A percentile compares a stretch with the other conserved stretches of the same genome.
Evolutionary conservation across 768 basidiomycete species (phyloP).

Genomic region (Leucocoprinus birnbaumii): DNA sequence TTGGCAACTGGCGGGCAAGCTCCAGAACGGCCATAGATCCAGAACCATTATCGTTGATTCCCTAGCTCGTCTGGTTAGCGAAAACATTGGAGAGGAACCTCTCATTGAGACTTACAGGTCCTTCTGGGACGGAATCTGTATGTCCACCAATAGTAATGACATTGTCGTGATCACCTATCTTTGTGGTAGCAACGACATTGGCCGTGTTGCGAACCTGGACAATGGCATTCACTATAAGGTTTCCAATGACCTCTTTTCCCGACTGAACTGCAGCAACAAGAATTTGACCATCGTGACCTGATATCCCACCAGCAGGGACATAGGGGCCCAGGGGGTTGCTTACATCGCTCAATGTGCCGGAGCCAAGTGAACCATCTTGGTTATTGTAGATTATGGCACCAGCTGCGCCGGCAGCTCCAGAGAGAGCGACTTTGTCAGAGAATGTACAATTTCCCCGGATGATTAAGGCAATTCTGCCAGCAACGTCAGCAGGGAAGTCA

Average conservation of each 20-base stretch:
- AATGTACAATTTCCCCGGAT: conserved; percentile 25
- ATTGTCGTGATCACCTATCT: conserved; percentile 24
- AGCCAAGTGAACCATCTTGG: conserved; percentile 19
- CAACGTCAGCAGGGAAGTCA: conserved; percentile 22
- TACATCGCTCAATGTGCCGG: conserved; percentile 21
- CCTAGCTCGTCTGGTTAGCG: conserved; percentile 14
- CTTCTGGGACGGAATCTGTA: conserved; percentile 28
- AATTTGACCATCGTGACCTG: conserved; percentile 20
- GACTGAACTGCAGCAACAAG: conserved; percentile 19
- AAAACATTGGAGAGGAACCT: not conserved
- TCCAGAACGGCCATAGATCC: conserved; percentile 27
- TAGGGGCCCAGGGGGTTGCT: conserved; percentile 22
- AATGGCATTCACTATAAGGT: conserved; percentile 21
- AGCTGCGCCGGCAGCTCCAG: conserved; percentile 23
- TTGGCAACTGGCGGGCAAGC: conserved; percentile 24
- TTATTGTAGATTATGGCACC: conserved; percentile 29
- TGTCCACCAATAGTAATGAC: conserved; percentile 26
- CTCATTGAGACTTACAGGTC: conserved; percentile 21
- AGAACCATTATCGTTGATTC: conserved; percentile 29
- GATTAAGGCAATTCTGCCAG: conserved; percentile 26
- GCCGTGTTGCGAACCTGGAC: conserved; percentile 22
- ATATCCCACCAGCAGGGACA: conserved; percentile 22
- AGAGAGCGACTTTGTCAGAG: conserved; percentile 23
- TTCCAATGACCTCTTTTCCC: conserved; percentile 22
- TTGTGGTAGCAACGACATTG: conserved; percentile 29